Conservation (phyloP, 768 basidiomycete genomes). For the Mycena sanguinolenta region DNA sequence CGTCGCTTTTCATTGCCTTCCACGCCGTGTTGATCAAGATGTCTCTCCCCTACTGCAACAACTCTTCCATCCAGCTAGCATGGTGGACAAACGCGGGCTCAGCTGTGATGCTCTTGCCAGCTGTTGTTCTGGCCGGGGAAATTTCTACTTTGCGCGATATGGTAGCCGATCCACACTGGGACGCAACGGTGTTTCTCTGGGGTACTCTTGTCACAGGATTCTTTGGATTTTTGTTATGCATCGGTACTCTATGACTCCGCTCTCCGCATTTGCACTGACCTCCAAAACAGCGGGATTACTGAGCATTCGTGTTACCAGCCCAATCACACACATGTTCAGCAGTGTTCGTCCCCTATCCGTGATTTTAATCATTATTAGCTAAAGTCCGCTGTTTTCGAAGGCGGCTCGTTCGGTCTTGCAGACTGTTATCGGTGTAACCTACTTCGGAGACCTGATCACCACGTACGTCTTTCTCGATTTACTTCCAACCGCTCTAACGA, state of each 20-base stretch:
- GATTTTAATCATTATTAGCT: conserved; percentile 24
- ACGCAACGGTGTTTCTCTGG: conserved; percentile 68
- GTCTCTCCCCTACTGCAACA: conserved; percentile 75
- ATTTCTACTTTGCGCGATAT: conserved; percentile 54
- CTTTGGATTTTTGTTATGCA: conserved; percentile 86
- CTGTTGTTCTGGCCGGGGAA: conserved; percentile 72
- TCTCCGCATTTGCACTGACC: neutral
- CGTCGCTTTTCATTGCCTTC: conserved; percentile 81
- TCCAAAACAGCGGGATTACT: conserved; percentile 65
- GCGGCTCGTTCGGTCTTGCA: conserved; percentile 88
- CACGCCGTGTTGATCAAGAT: conserved; percentile 83
- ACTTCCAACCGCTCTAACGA: conserved; percentile 17
- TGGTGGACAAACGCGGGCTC: conserved; percentile 86
- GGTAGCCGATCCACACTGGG: conserved; percentile 57
- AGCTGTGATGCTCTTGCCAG: conserved; percentile 73
- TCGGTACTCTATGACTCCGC: conserved; percentile 50
- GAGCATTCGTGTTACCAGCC: conserved; percentile 86
- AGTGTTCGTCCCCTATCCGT: conserved; percentile 65
- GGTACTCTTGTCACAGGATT: conserved; percentile 78
- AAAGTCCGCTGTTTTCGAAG: conserved; percentile 50
- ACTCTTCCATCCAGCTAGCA: conserved; percentile 79
- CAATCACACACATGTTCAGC: conserved; percentile 89
- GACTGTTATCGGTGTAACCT: conserved; percentile 81
- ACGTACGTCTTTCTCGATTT: conserved; percentile 60
- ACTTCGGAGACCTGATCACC: conserved; percentile 82